Evolutionary conservation across 2,329 filamentous ascomycete genomes (phyloP), one percentile per base, ranked within the genome.

Genomic region (Paecilomyces fulvus): DNA sequence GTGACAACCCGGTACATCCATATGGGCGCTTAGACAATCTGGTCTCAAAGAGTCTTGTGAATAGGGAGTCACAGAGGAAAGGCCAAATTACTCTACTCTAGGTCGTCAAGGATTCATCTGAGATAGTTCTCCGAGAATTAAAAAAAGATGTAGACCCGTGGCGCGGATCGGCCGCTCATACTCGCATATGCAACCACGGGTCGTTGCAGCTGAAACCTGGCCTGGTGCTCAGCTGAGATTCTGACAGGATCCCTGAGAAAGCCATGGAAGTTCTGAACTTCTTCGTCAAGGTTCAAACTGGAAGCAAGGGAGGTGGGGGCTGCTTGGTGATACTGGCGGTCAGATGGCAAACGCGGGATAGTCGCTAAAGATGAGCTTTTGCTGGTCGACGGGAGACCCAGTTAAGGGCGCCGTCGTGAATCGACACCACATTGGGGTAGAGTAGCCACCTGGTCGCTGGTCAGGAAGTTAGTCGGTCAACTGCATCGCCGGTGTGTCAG

Each of bases 131-230:
- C 20, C 14, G 17, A 37, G 37, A 33, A 53, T 48, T 50, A 49
- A 49, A 43, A 51, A n/a, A 11, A 23, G 49, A 28, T 49, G 48
- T 30, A 46, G 56, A 30, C 50, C 52, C 51, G 56, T 52, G 49
- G 52, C 53, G 53, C 52, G 51, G 53, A 58, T 56, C 54, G 52
- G 30, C 57, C 54, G 30, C 57, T 55, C 57, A 61, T 59, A 64
- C 63, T 65, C 58, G 64, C 64, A 65, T 65, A 65, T 65, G 64
- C 64, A 64, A 59, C 55, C 55, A 60, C 64, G 64, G 64, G 59
- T 63, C 55, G 60, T 56, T 64, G 64, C 64, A 65, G 64, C 58
- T 61, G 61, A 64, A 63, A 61, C 60, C 60, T 49, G 54, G 54
- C 50, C 54, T 37, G 30, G 53, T 49, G 49, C 60, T 58, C 59